These are phyloP conservation scores for Amphichorda felina DNA, from an alignment of 2,329 filamentous ascomycete species.

Conservation along the genomic window DNA sequence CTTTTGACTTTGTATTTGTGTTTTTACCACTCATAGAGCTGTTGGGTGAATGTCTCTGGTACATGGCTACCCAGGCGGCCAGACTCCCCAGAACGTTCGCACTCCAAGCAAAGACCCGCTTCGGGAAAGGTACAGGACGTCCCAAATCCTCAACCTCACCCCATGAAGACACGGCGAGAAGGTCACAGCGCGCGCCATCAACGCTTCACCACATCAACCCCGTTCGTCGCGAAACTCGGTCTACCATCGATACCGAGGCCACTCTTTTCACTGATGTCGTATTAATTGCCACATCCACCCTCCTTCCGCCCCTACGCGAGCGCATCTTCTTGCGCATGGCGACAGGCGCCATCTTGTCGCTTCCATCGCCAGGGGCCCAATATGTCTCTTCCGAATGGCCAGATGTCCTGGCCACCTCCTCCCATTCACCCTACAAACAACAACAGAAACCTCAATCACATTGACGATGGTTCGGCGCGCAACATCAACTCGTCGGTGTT, in stretches of 20 bases:
- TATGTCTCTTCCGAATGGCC: constrained; percentile 58
- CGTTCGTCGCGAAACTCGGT: constrained; percentile 23
- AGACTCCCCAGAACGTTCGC: background rate
- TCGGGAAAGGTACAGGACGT: constrained; percentile 23
- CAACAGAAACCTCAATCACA: constrained; percentile 39
- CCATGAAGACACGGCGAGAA: constrained; percentile 40
- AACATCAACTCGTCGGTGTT: constrained; percentile 18
- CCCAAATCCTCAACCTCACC: constrained; percentile 36
- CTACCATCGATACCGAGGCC: constrained; percentile 40
- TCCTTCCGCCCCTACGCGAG: constrained; percentile 38
- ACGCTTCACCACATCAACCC: constrained; percentile 29
- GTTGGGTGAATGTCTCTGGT: background rate
- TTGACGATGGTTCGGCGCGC: constrained; percentile 46
- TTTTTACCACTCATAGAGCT: background rate
- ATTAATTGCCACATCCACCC: constrained; percentile 33
- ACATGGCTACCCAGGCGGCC: background rate
- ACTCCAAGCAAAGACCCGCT: constrained; percentile 22
- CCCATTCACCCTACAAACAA: constrained; percentile 35
- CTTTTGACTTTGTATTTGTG: background rate
- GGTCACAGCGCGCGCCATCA: constrained; percentile 38
- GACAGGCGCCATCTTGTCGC: constrained; percentile 34
- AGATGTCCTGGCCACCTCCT: constrained; percentile 52
- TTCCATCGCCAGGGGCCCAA: constrained; percentile 37
- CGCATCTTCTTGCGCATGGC: constrained; percentile 42
- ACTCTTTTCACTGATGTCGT: constrained; percentile 35